Evolutionary conservation across 2,329 filamentous ascomycete species (phyloP).

Genomic region (Arthrobotrys sphaeroides): DNA sequence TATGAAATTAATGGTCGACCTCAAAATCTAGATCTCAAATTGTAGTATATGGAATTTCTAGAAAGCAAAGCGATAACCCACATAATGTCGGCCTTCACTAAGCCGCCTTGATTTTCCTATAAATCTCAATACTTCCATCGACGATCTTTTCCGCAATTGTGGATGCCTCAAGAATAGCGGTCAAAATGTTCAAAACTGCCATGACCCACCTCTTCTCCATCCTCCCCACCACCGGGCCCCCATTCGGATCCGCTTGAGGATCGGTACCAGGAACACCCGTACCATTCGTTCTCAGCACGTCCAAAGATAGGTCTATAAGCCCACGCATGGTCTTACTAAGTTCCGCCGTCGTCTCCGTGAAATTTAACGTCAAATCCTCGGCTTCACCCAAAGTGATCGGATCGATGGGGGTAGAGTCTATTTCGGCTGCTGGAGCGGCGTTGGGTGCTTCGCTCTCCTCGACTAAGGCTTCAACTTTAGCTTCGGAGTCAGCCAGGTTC

Average conservation of each 20-base stretch:
- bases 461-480: background rate
- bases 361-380: constrained; percentile 3
- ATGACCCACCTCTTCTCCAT: constrained; percentile 21
- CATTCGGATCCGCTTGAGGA: background rate
- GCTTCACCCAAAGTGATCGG: background rate
- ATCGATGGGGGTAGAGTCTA: no score
- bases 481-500: background rate
- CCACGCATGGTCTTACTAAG: background rate
- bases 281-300: constrained; percentile 12
- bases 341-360: constrained; percentile 6
- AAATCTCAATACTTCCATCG: background rate
- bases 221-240: background rate
- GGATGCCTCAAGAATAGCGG: background rate
- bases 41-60: no score
- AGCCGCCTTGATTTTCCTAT: background rate
- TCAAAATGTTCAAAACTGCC: background rate
- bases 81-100: background rate
- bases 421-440: no score
- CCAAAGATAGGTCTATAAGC: constrained; percentile 15
- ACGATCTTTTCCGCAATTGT: constrained; percentile 1
- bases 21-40: no score
- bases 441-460: background rate
- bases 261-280: background rate
- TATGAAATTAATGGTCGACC: no score
- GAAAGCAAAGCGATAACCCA: no score